Base-by-base conservation (phyloP, 148 eudicot species). In the Spergularia marina region DNA sequence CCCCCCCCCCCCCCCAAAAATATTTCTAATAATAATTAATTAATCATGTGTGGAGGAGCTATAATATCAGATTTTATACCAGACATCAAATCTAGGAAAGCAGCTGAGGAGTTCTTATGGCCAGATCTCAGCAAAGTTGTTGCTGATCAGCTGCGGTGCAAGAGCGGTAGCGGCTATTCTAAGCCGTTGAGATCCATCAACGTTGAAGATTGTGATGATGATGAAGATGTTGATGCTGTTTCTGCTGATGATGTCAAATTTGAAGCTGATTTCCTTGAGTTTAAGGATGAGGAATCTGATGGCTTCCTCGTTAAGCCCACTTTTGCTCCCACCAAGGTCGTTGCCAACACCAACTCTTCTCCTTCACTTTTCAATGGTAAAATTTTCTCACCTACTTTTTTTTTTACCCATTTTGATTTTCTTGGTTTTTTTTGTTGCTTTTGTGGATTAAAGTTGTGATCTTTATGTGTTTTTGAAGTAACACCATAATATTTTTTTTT, bases 1-100 rank as follows among this genome's bases (percentile, higher is more conserved):
- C 4, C 3, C 3, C 3, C 49, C 49, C 3, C 49, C 49, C 49
- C 44, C n/a, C n/a, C n/a, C 49, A 1, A 41, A 41, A 44, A 44
- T 4, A 44, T 0, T 44, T 44, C 49, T 44, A 44, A 9, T 4
- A 44, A 10, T 30, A 55, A 30, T 14, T 25, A 63, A 20, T 7
- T 9, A 69, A 77, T 53, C 78, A 93, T 93, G 98, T 93, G 98
- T 87, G 98, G 98, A 17, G 98, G 98, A 70, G 89, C 98, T 41
- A 88, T 93, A 53, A 87, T 93, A 61, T 87, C 98, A 59, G 90
- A 86, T 57, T 57, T 78, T 61, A 81, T 84, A 7, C 34, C 87
- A 62, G 79, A 86, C 54, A 58, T 77, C 65, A 78, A 82, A 20
- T 68, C 82, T 21, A 79, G 88, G 58, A 83, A 87, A 44, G 77